A percentile compares a stretch with the other conserved stretches of the same genome.
phyloP scores from a whole-genome alignment of 768 basidiomycete species.

The Psilocybe cyanescens region DNA sequence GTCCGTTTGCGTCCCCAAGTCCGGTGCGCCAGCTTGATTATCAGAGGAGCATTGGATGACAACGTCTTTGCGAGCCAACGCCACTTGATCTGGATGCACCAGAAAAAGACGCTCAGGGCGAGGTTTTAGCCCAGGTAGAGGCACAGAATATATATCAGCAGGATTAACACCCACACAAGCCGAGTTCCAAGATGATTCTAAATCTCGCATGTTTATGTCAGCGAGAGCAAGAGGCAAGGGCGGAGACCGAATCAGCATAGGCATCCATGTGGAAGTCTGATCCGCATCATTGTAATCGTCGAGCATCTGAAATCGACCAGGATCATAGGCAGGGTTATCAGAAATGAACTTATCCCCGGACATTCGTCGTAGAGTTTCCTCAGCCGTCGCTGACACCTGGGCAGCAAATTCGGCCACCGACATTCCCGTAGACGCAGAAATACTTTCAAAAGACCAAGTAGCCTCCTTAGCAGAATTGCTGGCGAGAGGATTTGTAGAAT shows the following conservation, averaged over 20 bases:
- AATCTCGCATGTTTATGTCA: constrained; percentile 20
- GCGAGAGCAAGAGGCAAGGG: constrained; percentile 16
- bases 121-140: constrained; percentile 13
- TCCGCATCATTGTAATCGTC: neutral
- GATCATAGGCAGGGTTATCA: neutral
- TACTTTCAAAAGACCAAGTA: constrained; percentile 26
- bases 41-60: neutral
- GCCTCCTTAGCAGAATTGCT: constrained; percentile 8
- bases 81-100: constrained; percentile 3
- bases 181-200: constrained; percentile 20
- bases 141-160: constrained; percentile 28
- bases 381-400: constrained; percentile 38
- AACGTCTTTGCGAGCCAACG: neutral
- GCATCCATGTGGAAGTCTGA: constrained; percentile 2
- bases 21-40: neutral
- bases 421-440: constrained; percentile 36
- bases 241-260: neutral
- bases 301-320: neutral
- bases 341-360: constrained; percentile 11
- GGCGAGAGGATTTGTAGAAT: constrained; percentile 8
- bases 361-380: constrained; percentile 34
- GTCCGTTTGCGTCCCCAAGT: neutral
- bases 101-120: constrained; percentile 6
- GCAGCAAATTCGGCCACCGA: constrained; percentile 35
- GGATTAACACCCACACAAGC: constrained; percentile 33